Evolutionary conservation across 495 filamentous ascomycete genomes (phyloP), one percentile per base, ranked within the genome.

Genomic region (Aspergillus affinis): DNA sequence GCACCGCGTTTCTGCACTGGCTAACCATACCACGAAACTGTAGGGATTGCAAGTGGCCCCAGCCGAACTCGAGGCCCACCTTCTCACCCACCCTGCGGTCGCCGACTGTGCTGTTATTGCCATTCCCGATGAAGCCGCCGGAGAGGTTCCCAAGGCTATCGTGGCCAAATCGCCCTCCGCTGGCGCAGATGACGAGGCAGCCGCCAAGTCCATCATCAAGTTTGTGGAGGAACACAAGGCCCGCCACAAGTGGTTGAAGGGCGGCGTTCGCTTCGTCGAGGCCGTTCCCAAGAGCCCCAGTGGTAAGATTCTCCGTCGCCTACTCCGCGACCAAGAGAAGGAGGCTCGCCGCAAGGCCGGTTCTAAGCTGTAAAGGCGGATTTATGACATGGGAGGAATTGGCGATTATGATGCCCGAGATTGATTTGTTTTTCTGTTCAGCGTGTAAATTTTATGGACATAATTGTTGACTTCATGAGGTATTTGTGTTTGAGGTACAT

Each of bases 41-140:
- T 54, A 93, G 90, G 92, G 89, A 54, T 78, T 89, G 44, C 92
- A 97, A 89, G 92, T 97, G 36, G 91, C 92, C 4, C 92, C 92
- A 4, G 92, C 92, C 17, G 92, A 97, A 64, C 84, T 97, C 0
- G 92, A 97, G 78, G 89, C 91, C 18, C 91, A 94, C 65, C 81
- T 97, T 13, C 87, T 97, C 45, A 85, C 87, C 6, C 91, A 96
- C 68, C 87, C 89, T 0, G 79, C 82, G 27, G 92, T 96, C 17
- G 84, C 87, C 26, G 92, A 97, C 70, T 90, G 87, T 64, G 88
- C 91, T 29, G 91, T 97, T 12, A 92, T 97, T 61, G 87, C 86
- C 15, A 80, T 94, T 10, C 89, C 86, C 0, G 87, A 94, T 66
- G 87, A 89, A 27, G 72, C 78, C 2, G 85, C 88, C 13, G 91